These are phyloP conservation scores for Kazachstania africana DNA, from an alignment of 805 yeast genomes.

Conservation along the genomic window DNA sequence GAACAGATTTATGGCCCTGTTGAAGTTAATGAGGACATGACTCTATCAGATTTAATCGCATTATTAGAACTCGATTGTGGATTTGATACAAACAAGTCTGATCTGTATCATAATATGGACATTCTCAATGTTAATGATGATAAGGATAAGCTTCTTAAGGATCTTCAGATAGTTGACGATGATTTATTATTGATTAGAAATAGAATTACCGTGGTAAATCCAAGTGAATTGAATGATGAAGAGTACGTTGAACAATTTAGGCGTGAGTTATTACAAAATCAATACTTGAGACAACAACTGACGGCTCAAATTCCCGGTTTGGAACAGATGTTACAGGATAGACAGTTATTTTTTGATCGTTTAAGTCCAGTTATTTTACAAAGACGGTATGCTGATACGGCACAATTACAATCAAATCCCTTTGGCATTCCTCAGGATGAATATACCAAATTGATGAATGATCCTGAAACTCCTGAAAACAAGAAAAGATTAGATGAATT, in stretches of 20 bases:
- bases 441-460: conserved; percentile 39
- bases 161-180: conserved; percentile 40
- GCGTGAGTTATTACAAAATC: conserved; percentile 35
- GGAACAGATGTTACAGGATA: conserved; percentile 35
- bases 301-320: conserved; percentile 35
- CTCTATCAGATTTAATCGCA: conserved; percentile 58
- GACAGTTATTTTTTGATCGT: conserved; percentile 35
- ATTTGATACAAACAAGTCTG: conserved; percentile 35
- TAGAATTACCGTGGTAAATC: conserved; percentile 6
- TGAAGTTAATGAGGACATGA: conserved; percentile 56
- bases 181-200: conserved; percentile 42
- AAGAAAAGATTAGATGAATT: conserved; percentile 55
- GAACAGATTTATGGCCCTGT: conserved; percentile 38
- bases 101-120: conserved; percentile 37
- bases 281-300: conserved; percentile 29
- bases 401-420: conserved; percentile 9
- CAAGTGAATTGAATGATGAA: conserved; percentile 8
- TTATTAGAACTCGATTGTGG: conserved; percentile 60
- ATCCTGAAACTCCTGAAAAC: conserved; percentile 62
- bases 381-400: conserved; percentile 13
- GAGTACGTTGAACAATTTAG: conserved; percentile 36
- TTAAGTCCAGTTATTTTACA: conserved; percentile 27
- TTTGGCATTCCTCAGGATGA: conserved; percentile 35
- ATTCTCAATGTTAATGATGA: conserved; percentile 21
- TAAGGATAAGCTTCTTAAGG: conserved; percentile 30